Percentiles rank a stretch among this genome's conserved stretches.
phyloP scores from a whole-genome alignment of 2,329 filamentous ascomycete species.

The Fusarium agapanthi region DNA sequence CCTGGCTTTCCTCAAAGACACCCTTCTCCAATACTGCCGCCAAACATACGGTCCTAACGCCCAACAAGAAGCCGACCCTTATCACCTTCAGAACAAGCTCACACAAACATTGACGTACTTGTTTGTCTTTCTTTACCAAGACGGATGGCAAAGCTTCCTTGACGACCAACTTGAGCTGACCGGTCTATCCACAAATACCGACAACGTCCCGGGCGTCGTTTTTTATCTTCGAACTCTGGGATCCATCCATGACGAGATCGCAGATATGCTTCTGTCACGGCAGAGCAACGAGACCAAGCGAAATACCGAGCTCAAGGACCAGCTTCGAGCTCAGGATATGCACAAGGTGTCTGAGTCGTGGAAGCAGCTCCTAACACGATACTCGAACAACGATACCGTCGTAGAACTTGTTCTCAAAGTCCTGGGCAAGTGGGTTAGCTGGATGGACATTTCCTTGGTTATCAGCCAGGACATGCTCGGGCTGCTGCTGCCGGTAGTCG shows the following conservation, averaged over 20 bases:
- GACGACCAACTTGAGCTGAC: constrained; percentile 88
- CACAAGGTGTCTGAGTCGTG: constrained; percentile 88
- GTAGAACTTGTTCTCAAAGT: constrained; percentile 89
- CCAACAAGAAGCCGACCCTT: constrained; percentile 71
- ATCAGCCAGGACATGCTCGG: constrained; percentile 90
- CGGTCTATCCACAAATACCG: constrained; percentile 66
- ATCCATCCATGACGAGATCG: constrained; percentile 96
- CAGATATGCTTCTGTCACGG: constrained; percentile 85
- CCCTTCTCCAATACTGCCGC: constrained; percentile 81
- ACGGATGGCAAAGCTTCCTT: constrained; percentile 89
- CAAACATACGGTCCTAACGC: constrained; percentile 73
- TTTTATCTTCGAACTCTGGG: constrained; percentile 89
- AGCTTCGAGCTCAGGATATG: constrained; percentile 86
- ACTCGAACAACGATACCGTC: constrained; percentile 75
- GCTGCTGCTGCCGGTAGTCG: constrained; percentile 85
- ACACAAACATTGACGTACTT: constrained; percentile 95
- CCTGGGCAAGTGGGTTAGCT: constrained; percentile 98
- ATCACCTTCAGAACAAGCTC: constrained; percentile 92
- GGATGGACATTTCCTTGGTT: constrained; percentile 95
- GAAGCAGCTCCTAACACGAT: constrained; percentile 87
- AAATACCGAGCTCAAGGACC: constrained; percentile 90
- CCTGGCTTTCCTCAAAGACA: constrained; percentile 80
- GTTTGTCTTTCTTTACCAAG: constrained; percentile 86
- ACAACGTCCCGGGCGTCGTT: constrained; percentile 79
- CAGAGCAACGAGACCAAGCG: constrained; percentile 82